phyloP scores from a whole-genome alignment of 768 basidiomycete species.

The Clitopilus hobsonii region DNA sequence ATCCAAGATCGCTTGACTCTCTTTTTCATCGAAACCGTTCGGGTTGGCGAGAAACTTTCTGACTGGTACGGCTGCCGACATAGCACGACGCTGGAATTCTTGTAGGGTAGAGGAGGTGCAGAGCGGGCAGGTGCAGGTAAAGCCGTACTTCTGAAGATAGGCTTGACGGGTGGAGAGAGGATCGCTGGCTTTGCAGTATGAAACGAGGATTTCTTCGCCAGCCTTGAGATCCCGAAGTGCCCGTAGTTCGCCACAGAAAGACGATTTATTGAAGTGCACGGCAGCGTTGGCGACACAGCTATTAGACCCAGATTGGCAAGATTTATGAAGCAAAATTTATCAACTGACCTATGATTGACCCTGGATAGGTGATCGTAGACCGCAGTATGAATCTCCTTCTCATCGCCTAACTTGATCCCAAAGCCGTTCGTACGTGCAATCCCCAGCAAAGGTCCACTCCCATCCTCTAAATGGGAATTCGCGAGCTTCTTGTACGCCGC shows the following conservation, averaged over 20 bases:
- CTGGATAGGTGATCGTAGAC: slow-evolving; percentile 16
- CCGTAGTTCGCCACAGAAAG: slow-evolving; percentile 23
- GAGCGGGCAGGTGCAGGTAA: slow-evolving; percentile 28
- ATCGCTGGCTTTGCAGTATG: slow-evolving; percentile 15
- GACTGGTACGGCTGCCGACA: background rate
- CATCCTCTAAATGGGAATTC: slow-evolving; percentile 23
- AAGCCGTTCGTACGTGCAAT: slow-evolving; percentile 23
- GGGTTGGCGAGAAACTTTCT: background rate
- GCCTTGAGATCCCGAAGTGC: slow-evolving; percentile 22
- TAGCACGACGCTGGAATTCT: slow-evolving; percentile 8
- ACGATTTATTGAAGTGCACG: slow-evolving; percentile 15
- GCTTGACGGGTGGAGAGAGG: slow-evolving; percentile 17
- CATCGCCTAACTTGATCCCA: slow-evolving; percentile 3
- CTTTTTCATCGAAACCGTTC: background rate
- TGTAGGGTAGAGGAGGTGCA: slow-evolving; percentile 18
- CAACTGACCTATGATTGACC: slow-evolving; percentile 18
- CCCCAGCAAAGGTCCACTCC: slow-evolving; percentile 24
- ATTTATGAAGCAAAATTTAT: background rate
- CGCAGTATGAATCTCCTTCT: background rate
- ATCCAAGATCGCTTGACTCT: background rate
- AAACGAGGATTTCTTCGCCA: slow-evolving; percentile 28
- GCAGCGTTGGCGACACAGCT: slow-evolving; percentile 20
- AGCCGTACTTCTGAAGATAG: slow-evolving; percentile 21
- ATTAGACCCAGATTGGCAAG: background rate
- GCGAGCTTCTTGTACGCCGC: slow-evolving; percentile 19